Evolutionary conservation across 768 basidiomycete species (phyloP).

Genomic region (Myochromella boudieri): DNA sequence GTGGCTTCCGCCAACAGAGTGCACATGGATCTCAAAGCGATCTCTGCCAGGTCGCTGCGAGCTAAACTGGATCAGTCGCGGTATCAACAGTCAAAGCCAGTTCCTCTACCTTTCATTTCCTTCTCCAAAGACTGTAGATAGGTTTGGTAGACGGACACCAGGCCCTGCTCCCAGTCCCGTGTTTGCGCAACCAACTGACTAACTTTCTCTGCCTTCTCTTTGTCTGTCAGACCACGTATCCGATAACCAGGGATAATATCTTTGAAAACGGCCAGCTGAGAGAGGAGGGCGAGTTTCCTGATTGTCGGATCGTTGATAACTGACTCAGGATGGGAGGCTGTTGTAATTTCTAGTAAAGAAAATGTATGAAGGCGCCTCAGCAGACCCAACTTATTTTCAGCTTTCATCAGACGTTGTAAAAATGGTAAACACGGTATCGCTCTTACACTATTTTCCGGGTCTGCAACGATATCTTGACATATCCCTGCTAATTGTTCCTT

Average conservation of each 20-base stretch:
- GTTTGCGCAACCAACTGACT: slow-evolving; percentile 88
- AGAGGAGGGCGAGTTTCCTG: slow-evolving; percentile 85
- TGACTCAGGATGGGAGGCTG: slow-evolving; percentile 66
- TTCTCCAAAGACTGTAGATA: slow-evolving; percentile 84
- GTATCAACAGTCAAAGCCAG: no score
- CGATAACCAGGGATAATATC: slow-evolving; percentile 96
- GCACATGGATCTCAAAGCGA: slow-evolving; percentile 85
- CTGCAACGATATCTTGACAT: slow-evolving; percentile 91
- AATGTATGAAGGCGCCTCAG: slow-evolving; percentile 88
- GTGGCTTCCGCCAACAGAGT: slow-evolving; percentile 78
- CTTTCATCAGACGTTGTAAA: slow-evolving; percentile 5
- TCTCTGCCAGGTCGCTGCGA: slow-evolving; percentile 62
- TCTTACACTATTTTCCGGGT: slow-evolving; percentile 92
- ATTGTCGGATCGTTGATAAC: slow-evolving; percentile 79
- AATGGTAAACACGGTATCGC: neutral
- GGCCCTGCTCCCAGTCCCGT: slow-evolving; percentile 94
- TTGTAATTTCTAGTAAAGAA: slow-evolving; percentile 72
- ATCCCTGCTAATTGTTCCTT: slow-evolving; percentile 94
- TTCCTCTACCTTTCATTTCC: slow-evolving; percentile 86
- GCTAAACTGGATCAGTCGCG: slow-evolving; percentile 36
- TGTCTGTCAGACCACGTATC: slow-evolving; percentile 87
- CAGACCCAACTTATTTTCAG: slow-evolving; percentile 67
- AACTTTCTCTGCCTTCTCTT: slow-evolving; percentile 91
- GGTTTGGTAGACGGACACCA: slow-evolving; percentile 83
- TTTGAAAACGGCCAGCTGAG: slow-evolving; percentile 91